These are phyloP conservation scores for Clitoria ternatea DNA, from an alignment of 306 rosid genomes.

Conservation along the genomic window DNA sequence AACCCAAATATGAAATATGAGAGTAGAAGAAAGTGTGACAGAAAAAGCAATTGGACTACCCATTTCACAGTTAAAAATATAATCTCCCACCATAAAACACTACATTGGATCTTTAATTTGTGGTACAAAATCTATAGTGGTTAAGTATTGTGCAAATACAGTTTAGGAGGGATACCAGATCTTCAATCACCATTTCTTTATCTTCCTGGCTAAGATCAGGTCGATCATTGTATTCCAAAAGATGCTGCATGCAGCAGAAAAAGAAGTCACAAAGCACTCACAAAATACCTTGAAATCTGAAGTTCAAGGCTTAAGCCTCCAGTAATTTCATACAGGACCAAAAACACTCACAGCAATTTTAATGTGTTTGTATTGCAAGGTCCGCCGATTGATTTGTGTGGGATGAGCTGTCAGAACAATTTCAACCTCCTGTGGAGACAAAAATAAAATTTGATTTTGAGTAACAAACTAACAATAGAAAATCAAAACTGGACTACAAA, in stretches of 20 bases:
- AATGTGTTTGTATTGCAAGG: slow-evolving; percentile 85
- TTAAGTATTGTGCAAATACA: slow-evolving; percentile 19
- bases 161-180: slow-evolving; percentile 62
- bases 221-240: slow-evolving; percentile 76
- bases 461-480: neutral
- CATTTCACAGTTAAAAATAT: slow-evolving; percentile 6
- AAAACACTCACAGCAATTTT: slow-evolving; percentile 66
- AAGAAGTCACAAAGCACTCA: slow-evolving; percentile 11
- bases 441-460: neutral
- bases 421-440: slow-evolving; percentile 68
- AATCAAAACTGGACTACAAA: neutral
- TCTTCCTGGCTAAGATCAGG: slow-evolving; percentile 77
- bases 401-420: slow-evolving; percentile 99
- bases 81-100: slow-evolving; percentile 2
- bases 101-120: neutral
- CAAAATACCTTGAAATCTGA: slow-evolving; percentile 19
- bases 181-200: slow-evolving; percentile 83
- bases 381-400: slow-evolving; percentile 96
- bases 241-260: slow-evolving; percentile 51
- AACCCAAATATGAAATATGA: slow-evolving; percentile 27
- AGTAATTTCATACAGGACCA: neutral
- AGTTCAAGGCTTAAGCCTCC: neutral
- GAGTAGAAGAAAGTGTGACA: slow-evolving; percentile 6
- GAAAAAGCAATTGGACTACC: neutral
- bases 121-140: neutral